Evolutionary conservation across 164 flowering plant species (phyloP).

Genomic region (Macadamia integrifolia): DNA sequence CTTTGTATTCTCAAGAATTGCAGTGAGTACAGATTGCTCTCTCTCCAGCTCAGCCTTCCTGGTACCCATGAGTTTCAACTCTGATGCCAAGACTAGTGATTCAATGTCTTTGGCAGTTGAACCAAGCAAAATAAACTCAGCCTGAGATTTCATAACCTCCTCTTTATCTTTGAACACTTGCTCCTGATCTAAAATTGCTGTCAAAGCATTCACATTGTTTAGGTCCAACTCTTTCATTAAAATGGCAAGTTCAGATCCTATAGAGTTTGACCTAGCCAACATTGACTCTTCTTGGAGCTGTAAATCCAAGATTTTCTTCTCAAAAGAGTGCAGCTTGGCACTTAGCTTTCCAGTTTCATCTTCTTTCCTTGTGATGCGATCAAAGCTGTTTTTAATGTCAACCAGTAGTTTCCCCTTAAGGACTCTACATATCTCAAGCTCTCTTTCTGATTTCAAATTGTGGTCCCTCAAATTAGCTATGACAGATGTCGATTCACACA

Average conservation of each 20-base stretch:
- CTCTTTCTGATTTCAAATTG: constrained; percentile 50
- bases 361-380: constrained; percentile 61
- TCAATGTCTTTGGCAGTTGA: constrained; percentile 55
- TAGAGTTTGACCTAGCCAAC: constrained; percentile 67
- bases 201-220: constrained; percentile 31
- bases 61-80: constrained; percentile 37
- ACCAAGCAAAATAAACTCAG: constrained; percentile 34
- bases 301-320: constrained; percentile 55
- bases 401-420: constrained; percentile 69
- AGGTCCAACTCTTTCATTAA: constrained; percentile 64
- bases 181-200: constrained; percentile 49
- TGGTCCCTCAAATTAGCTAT: constrained; percentile 64
- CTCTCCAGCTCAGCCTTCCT: constrained; percentile 27
- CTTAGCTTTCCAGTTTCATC: constrained; percentile 56
- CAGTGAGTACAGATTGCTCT: constrained; percentile 15
- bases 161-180: constrained; percentile 42
- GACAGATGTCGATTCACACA: constrained; percentile 56
- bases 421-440: constrained; percentile 67
- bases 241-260: constrained; percentile 66
- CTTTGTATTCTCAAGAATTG: constrained; percentile 35
- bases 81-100: constrained; percentile 41
- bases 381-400: constrained; percentile 70
- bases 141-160: constrained; percentile 31
- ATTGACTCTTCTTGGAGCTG: constrained; percentile 77
- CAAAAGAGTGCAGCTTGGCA: constrained; percentile 50